Conservation (phyloP, 1,284 basidiomycete genomes). For the Inonotus obliquus region DNA sequence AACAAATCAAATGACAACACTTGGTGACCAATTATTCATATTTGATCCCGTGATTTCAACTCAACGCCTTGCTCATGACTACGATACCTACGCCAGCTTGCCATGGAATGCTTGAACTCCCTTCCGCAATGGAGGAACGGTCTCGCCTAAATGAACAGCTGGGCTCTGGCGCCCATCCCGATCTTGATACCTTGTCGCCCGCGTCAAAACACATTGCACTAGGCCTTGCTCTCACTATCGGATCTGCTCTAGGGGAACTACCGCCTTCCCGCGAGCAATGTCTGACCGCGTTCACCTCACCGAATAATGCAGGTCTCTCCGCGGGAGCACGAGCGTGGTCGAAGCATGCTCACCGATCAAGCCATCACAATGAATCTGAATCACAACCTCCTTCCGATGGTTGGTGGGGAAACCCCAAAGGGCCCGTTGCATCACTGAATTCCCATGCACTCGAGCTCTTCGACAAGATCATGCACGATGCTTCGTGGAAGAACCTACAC, state of each 20-base stretch:
- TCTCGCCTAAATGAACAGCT: neutral
- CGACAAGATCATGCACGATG: slow-evolving; percentile 42
- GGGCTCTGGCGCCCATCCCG: neutral
- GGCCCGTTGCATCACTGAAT: slow-evolving; percentile 46
- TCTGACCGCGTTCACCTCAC: slow-evolving; percentile 40
- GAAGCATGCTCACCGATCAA: slow-evolving; percentile 53
- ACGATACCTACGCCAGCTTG: slow-evolving; percentile 9
- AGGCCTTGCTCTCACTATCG: slow-evolving; percentile 50
- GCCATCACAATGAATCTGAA: neutral
- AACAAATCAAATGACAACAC: neutral
- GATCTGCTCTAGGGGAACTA: slow-evolving; percentile 49
- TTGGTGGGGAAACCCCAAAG: slow-evolving; percentile 54
- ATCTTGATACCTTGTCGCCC: slow-evolving; percentile 22
- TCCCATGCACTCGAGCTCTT: slow-evolving; percentile 44
- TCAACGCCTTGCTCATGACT: neutral
- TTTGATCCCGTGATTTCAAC: neutral
- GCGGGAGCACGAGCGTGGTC: slow-evolving; percentile 57
- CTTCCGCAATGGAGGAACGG: slow-evolving; percentile 6
- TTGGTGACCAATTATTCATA: neutral
- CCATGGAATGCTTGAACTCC: slow-evolving; percentile 3
- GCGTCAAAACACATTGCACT: slow-evolving; percentile 41
- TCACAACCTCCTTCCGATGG: slow-evolving; percentile 29
- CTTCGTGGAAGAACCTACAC: slow-evolving; percentile 55
- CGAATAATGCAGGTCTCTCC: slow-evolving; percentile 44
- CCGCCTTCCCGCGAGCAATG: slow-evolving; percentile 43